Evolutionary conservation across 805 yeast species (phyloP).

Genomic region (Lachancea mirantina): DNA sequence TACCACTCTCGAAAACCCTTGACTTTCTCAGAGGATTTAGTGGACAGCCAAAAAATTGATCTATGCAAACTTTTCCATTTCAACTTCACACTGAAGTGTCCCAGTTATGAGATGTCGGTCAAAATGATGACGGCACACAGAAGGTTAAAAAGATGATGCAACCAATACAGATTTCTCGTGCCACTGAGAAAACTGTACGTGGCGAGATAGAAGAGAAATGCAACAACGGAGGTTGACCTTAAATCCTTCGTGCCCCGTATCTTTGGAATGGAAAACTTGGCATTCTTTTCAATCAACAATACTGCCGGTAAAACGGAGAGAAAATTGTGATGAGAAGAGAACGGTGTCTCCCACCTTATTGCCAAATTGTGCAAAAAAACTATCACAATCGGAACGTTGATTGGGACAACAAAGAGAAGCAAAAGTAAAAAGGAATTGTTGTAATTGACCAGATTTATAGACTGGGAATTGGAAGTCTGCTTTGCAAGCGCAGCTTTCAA

Average conservation of each 20-base stretch:
- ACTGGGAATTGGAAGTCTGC: slow-evolving; percentile 8
- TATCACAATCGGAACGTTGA: slow-evolving; percentile 67
- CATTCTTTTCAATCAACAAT: slow-evolving; percentile 47
- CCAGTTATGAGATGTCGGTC: too few relatives aligned
- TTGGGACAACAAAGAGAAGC: slow-evolving; percentile 73
- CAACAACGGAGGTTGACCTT: slow-evolving; percentile 30
- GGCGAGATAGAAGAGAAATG: slow-evolving; percentile 44
- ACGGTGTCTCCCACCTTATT: slow-evolving; percentile 75
- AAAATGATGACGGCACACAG: slow-evolving; percentile 46
- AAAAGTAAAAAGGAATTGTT: slow-evolving; percentile 56
- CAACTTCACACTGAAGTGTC: too few relatives aligned
- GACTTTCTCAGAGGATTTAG: too few relatives aligned
- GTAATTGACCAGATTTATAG: slow-evolving; percentile 43
- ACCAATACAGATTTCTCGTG: slow-evolving; percentile 73
- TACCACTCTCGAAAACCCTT: too few relatives aligned
- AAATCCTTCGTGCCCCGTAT: slow-evolving; percentile 15
- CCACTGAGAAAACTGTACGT: slow-evolving; percentile 67
- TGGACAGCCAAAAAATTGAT: too few relatives aligned
- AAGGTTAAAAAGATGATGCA: slow-evolving; percentile 68
- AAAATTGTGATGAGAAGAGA: slow-evolving; percentile 78
- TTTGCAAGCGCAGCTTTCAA: slow-evolving; percentile 33
- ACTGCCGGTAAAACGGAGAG: slow-evolving; percentile 71
- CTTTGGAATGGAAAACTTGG: slow-evolving; percentile 42
- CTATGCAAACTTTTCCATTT: too few relatives aligned
- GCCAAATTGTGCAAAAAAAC: slow-evolving; percentile 78